Evolutionary conservation across 1,139 yeast genomes (phyloP), one percentile per base, ranked within the genome.

Genomic region (Suhomyces terraborum): DNA sequence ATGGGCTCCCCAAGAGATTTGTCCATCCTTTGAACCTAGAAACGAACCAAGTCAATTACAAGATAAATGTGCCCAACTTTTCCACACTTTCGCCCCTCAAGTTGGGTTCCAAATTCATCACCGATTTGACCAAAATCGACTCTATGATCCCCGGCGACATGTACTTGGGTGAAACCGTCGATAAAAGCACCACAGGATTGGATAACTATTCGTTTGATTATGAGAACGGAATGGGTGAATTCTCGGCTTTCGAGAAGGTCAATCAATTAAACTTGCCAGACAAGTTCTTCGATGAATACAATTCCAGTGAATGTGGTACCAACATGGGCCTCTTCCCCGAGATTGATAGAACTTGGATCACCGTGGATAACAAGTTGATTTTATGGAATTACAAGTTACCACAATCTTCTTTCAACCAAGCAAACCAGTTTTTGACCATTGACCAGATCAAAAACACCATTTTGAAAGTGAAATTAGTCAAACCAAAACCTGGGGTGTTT

Each of bases 321-420:
- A 83, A 83, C 47, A 83, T 88, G 80, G 98, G 98, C 7, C 66
- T 91, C 36, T 84, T 93, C 52, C 80, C 93, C 0, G 91, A 85
- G 45, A 77, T 93, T 30, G 80, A 82, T 47, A 78, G 96, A 47
- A 82, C 93, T 7, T 93, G 98, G 98, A 77, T 91, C 35, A 81
- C 88, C 2, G 81, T 84, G 29, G 98, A 89, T 60, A 85, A 85
- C 56, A 82, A 84, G 54, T 71, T 94, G 54, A 79, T 86, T 28
- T 74, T 94, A 27, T 93, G 98, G 98, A 83, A 85, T 57, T 84
- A 80, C 58, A 69, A 68, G 46, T 80, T 81, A 36, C 77, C 83
- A 2, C 79, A 76, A 45, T 67, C 74, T 4, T 69, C 76, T 8
- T 71, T 71, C 50, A 69, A 69, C 49, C 64, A 52, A 66, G 61